A percentile compares a stretch with the other conserved stretches of the same genome.
phyloP scores from a whole-genome alignment of 805 yeast species.

The Myxozyma udenii region DNA sequence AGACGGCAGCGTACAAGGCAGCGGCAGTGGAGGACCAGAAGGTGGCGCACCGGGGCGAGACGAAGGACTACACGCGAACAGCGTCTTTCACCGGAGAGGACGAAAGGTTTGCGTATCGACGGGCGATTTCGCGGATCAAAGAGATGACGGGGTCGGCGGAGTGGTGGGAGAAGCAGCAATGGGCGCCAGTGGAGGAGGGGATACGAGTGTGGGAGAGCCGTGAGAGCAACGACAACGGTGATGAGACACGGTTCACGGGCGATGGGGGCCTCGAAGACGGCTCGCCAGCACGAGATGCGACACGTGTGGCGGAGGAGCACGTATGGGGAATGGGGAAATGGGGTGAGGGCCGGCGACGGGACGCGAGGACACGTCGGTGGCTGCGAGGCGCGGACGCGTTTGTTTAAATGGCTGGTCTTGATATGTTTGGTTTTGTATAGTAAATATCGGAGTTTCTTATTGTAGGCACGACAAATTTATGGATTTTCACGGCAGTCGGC shows the following conservation, averaged over 20 bases:
- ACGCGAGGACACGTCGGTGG: conserved; percentile 58
- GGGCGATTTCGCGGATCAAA: conserved; percentile 64
- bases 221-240: conserved; percentile 4
- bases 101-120: conserved; percentile 66
- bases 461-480: too few relatives aligned
- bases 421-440: too few relatives aligned
- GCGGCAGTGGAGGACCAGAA: background rate
- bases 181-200: conserved; percentile 74
- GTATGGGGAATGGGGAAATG: conserved; percentile 70
- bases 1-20: conserved; percentile 6
- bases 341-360: conserved; percentile 51
- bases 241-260: conserved; percentile 20
- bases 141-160: conserved; percentile 54
- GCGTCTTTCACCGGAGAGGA: conserved; percentile 72
- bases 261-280: conserved; percentile 26
- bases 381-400: conserved; percentile 38
- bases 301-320: conserved; percentile 49
- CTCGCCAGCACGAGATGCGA: conserved; percentile 40
- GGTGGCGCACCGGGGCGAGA: background rate
- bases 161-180: conserved; percentile 51
- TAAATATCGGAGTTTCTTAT: too few relatives aligned
- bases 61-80: conserved; percentile 45
- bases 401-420: too few relatives aligned
- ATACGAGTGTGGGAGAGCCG: conserved; percentile 32
- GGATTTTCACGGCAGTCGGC: too few relatives aligned